A percentile compares a stretch with the other conserved stretches of the same genome.
These are phyloP conservation scores for Candida odintsovae DNA, from an alignment of 805 yeast genomes.

Conservation along the genomic window DNA sequence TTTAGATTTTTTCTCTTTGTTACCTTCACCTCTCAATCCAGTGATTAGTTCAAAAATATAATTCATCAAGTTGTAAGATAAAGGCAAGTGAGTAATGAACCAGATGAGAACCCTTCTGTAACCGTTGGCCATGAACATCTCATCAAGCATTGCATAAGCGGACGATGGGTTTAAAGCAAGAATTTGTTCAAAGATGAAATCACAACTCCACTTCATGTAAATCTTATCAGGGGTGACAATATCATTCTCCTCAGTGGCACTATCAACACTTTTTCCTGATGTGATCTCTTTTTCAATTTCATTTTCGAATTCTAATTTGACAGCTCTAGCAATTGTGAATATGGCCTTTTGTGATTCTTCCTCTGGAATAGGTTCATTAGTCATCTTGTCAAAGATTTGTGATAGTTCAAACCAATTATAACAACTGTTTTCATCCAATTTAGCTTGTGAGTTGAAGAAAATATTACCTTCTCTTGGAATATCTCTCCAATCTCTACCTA, in stretches of 20 bases:
- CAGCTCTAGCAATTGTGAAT: conserved; percentile 48
- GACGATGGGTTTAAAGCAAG: conserved; percentile 45
- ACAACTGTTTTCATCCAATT: conserved; percentile 11
- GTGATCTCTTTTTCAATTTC: conserved; percentile 24
- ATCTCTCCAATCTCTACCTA: conserved; percentile 70
- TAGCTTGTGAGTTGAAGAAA: conserved; percentile 21
- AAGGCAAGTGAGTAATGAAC: conserved; percentile 58
- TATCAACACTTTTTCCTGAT: conserved; percentile 18
- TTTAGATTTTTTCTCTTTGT: conserved; percentile 11
- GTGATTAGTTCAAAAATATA: conserved; percentile 57
- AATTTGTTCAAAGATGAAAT: conserved; percentile 44
- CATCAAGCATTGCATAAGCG: conserved; percentile 56
- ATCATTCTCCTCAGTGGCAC: conserved; percentile 19
- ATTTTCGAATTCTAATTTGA: conserved; percentile 36
- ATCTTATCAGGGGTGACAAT: conserved; percentile 44
- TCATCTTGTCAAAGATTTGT: conserved; percentile 22
- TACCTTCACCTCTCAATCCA: conserved; percentile 45
- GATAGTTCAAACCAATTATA: conserved; percentile 21
- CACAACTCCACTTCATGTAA: conserved; percentile 39
- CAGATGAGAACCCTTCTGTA: conserved; percentile 58
- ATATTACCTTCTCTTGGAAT: conserved; percentile 56
- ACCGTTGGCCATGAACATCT: conserved; percentile 64
- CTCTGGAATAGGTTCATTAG: conserved; percentile 21
- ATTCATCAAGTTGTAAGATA: conserved; percentile 50
- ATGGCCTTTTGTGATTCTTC: conserved; percentile 35